phyloP scores from a whole-genome alignment of 2,329 filamentous ascomycete species.

The Microcyclospora pomicola region DNA sequence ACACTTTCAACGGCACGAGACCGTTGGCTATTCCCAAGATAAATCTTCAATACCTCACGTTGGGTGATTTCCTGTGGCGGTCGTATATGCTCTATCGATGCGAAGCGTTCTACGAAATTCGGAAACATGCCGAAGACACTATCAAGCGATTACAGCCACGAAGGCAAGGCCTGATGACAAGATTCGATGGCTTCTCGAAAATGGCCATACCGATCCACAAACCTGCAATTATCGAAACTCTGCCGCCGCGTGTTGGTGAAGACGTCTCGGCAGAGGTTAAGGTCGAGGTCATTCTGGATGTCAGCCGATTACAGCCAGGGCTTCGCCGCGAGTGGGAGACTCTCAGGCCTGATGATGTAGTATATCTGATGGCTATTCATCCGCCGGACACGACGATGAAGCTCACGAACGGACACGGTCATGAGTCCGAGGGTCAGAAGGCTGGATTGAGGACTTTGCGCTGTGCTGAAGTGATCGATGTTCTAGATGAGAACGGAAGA shows the following conservation, averaged over 20 bases:
- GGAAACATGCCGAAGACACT: slow-evolving; percentile 75
- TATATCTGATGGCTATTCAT: slow-evolving; percentile 72
- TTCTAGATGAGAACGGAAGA: slow-evolving; percentile 73
- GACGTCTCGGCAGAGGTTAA: slow-evolving; percentile 70
- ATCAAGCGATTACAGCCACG: slow-evolving; percentile 67
- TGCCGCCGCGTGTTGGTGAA: slow-evolving; percentile 70
- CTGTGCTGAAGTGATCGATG: slow-evolving; percentile 71
- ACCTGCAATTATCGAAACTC: slow-evolving; percentile 74
- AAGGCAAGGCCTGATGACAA: slow-evolving; percentile 44
- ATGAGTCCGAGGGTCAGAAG: slow-evolving; percentile 40
- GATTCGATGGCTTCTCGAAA: slow-evolving; percentile 72
- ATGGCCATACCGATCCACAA: slow-evolving; percentile 84
- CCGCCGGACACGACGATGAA: slow-evolving; percentile 39
- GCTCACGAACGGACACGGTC: slow-evolving; percentile 40
- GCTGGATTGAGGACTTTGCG: slow-evolving; percentile 59
- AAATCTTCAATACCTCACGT: slow-evolving; percentile 87
- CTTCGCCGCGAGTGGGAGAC: slow-evolving; percentile 81
- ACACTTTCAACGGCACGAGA: slow-evolving; percentile 72
- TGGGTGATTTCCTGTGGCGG: slow-evolving; percentile 94
- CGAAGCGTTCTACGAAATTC: slow-evolving; percentile 86
- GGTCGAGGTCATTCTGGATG: slow-evolving; percentile 73
- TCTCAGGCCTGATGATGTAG: slow-evolving; percentile 70
- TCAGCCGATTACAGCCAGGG: slow-evolving; percentile 61
- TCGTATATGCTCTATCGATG: slow-evolving; percentile 78
- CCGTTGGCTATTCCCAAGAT: slow-evolving; percentile 86